phyloP scores from a whole-genome alignment of 768 basidiomycete species.

The Russula olivacea region DNA sequence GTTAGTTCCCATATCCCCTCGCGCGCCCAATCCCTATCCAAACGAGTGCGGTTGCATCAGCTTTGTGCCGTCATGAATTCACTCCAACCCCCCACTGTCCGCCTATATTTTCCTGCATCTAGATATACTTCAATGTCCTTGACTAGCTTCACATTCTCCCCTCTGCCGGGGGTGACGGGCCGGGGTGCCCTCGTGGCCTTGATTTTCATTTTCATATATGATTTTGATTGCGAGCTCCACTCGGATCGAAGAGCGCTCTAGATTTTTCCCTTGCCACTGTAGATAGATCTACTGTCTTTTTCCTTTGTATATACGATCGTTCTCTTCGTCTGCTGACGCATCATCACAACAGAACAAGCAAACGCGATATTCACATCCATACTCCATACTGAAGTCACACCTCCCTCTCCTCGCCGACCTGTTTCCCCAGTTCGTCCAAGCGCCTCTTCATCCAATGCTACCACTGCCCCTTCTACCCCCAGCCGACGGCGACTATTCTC shows the following conservation, averaged over 20 bases:
- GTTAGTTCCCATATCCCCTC: neutral
- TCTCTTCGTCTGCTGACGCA: slow-evolving; percentile 24
- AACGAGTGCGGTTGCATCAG: neutral
- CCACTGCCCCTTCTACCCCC: slow-evolving; percentile 38
- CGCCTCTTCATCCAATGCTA: slow-evolving; percentile 27
- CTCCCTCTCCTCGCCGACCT: slow-evolving; percentile 56
- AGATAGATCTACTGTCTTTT: neutral
- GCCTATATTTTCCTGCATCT: neutral
- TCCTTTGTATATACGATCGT: slow-evolving; percentile 24
- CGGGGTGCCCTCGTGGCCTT: neutral
- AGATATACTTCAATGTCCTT: neutral
- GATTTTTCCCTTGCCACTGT: neutral
- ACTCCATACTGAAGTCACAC: slow-evolving; percentile 72
- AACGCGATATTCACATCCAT: slow-evolving; percentile 76
- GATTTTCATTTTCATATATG: neutral
- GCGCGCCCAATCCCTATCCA: neutral
- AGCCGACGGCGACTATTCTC: slow-evolving; percentile 57
- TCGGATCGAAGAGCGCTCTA: too few relatives aligned
- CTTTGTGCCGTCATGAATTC: neutral
- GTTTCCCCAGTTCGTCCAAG: slow-evolving; percentile 45
- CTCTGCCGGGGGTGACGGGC: slow-evolving; percentile 10
- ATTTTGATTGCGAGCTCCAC: neutral
- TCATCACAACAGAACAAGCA: slow-evolving; percentile 58
- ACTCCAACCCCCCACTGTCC: neutral
- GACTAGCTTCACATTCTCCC: neutral